phyloP scores from a whole-genome alignment of 2,329 filamentous ascomycete genomes.

The Curvularia lunata region DNA sequence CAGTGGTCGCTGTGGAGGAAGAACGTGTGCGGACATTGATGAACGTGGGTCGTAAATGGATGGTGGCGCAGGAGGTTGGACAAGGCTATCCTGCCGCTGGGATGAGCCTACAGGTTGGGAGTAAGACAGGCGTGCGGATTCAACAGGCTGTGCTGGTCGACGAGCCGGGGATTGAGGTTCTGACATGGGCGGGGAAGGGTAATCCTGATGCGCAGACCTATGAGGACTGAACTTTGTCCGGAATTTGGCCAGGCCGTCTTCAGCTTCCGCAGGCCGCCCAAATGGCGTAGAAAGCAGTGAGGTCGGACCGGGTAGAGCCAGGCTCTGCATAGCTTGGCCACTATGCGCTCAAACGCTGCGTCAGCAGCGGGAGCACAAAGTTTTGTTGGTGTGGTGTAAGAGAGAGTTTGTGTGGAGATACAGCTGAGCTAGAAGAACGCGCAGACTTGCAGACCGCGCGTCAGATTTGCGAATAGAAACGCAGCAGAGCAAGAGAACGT shows the following conservation, averaged over 20 bases:
- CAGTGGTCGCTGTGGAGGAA: constrained; percentile 35
- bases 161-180: constrained; percentile 54
- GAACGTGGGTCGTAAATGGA: constrained; percentile 36
- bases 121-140: constrained; percentile 41
- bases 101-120: constrained; percentile 29
- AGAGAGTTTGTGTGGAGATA: constrained; percentile 24
- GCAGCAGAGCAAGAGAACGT: constrained; percentile 26
- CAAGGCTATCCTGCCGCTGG: constrained; percentile 34
- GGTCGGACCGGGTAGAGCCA: constrained; percentile 48
- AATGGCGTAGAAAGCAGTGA: constrained; percentile 46
- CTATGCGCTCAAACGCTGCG: constrained; percentile 45
- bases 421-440: constrained; percentile 27
- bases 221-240: constrained; percentile 45
- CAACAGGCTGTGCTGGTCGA: constrained; percentile 45
- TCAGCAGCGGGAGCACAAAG: constrained; percentile 44
- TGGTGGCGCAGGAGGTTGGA: constrained; percentile 35
- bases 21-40: constrained; percentile 25
- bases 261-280: constrained; percentile 47
- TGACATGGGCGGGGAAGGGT: constrained; percentile 61
- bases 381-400: constrained; percentile 12
- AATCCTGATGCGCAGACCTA: constrained; percentile 47
- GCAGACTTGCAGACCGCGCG: constrained; percentile 24
- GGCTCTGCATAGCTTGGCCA: constrained; percentile 52
- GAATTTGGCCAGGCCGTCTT: constrained; percentile 43
- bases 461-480: constrained; percentile 26